Conservation (phyloP, 345 rosid species). For the Gossypium rotundifolium region DNA sequence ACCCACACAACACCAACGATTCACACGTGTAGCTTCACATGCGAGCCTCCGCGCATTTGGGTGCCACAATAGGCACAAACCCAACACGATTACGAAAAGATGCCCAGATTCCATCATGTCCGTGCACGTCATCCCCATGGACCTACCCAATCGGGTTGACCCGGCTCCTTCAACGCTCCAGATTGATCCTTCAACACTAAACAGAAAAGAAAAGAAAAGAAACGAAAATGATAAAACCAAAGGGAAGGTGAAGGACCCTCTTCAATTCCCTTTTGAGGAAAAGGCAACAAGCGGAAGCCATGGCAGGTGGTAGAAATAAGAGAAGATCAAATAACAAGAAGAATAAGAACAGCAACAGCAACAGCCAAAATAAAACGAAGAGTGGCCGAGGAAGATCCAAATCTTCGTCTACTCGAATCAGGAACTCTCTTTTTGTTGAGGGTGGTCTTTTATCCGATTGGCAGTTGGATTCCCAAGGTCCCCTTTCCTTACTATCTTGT, state of each 20-base stretch:
- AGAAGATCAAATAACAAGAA: conserved; percentile 33
- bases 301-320: conserved; percentile 50
- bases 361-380: conserved; percentile 9
- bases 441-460: conserved; percentile 76
- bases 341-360: conserved; percentile 21
- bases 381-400: conserved; percentile 24
- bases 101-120: neutral
- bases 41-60: neutral
- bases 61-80: neutral
- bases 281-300: conserved; percentile 4
- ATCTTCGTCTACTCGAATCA: conserved; percentile 26
- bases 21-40: neutral
- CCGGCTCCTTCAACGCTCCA: neutral
- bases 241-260: neutral
- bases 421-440: conserved; percentile 52
- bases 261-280: neutral
- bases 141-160: neutral
- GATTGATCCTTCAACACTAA: neutral
- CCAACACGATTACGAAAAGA: neutral
- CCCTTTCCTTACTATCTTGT: neutral
- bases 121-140: neutral
- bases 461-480: conserved; percentile 29
- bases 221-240: neutral
- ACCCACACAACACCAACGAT: neutral
- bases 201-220: too few species aligned